Conservation (phyloP, 2,329 filamentous ascomycete species). For the Penicillium sp. region DNA sequence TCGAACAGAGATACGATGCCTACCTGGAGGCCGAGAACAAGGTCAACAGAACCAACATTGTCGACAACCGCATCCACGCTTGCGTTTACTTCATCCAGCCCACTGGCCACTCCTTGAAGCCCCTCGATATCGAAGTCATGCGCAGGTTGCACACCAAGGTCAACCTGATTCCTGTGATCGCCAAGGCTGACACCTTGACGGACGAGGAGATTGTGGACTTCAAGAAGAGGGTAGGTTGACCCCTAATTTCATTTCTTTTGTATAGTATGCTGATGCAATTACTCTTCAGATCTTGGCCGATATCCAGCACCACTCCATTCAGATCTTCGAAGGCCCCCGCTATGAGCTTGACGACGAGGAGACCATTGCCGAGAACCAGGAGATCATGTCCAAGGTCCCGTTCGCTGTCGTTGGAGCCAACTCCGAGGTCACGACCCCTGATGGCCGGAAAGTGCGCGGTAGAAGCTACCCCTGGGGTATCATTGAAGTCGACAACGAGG, state of each 20-base stretch:
- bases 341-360: conserved; percentile 99
- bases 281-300: conserved; percentile 75
- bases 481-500: conserved; percentile 98
- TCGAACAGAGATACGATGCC: conserved; percentile 96
- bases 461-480: conserved; percentile 96
- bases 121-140: conserved; percentile 98
- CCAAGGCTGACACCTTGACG: conserved; percentile 94
- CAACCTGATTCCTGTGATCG: conserved; percentile 98
- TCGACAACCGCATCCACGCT: conserved; percentile 97
- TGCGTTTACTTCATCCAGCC: conserved; percentile 99
- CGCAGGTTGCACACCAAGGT: conserved; percentile 98
- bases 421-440: conserved; percentile 78
- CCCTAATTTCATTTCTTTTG: no score
- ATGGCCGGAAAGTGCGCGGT: conserved; percentile 90
- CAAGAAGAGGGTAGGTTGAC: conserved; percentile 75
- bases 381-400: conserved; percentile 99
- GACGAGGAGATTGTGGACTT: conserved; percentile 91
- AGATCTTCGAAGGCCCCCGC: conserved; percentile 96
- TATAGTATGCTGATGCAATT: no score
- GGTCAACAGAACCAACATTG: conserved; percentile 99
- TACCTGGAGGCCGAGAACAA: conserved; percentile 99
- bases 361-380: conserved; percentile 98
- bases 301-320: conserved; percentile 92
- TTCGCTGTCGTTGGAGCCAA: conserved; percentile 97
- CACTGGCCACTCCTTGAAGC: conserved; percentile 95